Percentiles rank a stretch among this genome's conserved stretches.
phyloP scores from a whole-genome alignment of 106 monocot genomes.

The Apostasia shenzhenica region DNA sequence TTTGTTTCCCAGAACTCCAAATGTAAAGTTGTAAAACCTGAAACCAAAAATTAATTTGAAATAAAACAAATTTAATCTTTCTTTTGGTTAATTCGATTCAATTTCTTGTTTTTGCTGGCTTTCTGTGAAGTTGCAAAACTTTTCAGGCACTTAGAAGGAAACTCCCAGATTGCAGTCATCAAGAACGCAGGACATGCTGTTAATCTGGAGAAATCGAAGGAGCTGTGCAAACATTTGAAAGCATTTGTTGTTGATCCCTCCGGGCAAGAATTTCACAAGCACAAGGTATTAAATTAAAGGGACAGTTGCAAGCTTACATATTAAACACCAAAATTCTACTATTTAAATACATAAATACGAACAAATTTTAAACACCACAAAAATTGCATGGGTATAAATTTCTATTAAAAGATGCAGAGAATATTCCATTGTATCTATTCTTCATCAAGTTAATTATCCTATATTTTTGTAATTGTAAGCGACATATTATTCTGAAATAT shows the following conservation, averaged over 20 bases:
- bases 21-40: too few species aligned
- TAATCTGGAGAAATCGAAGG: conserved; percentile 72
- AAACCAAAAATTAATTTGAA: background rate
- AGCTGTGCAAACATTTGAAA: conserved; percentile 57
- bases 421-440: too few species aligned
- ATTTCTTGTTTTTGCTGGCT: background rate
- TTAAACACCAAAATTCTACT: background rate
- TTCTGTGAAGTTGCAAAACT: background rate
- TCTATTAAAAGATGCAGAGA: too few species aligned
- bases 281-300: conserved; percentile 23
- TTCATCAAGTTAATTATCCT: too few species aligned
- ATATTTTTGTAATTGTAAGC: too few species aligned
- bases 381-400: too few species aligned
- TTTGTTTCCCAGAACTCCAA: too few species aligned
- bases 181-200: conserved; percentile 85
- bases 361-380: background rate
- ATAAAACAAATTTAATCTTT: background rate
- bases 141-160: conserved; percentile 73
- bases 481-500: too few species aligned
- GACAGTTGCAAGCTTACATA: background rate
- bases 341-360: background rate
- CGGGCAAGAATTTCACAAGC: conserved; percentile 6
- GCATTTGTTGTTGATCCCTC: conserved; percentile 37
- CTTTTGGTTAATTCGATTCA: background rate
- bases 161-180: conserved; percentile 53